Evolutionary conservation across 2,329 filamentous ascomycete genomes (phyloP), one percentile per base, ranked within the genome.

Genomic region (Monilinia fructicola): DNA sequence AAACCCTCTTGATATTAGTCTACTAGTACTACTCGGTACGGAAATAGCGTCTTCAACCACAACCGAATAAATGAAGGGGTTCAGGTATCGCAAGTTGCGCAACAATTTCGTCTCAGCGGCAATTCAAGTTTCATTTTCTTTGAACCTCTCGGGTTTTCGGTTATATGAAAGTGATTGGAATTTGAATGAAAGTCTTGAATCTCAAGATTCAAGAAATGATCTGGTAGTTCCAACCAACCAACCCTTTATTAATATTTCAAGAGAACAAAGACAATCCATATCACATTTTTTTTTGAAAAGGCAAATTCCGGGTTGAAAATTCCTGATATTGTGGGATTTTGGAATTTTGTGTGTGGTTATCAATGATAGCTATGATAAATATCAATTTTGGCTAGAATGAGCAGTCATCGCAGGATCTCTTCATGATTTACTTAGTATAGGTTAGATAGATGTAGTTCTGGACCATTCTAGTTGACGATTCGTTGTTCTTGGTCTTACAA

Each of bases 1-100:
- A 56, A 42, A 6, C 21, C 35, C 23, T 18, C 12, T 7, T 3
- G 2, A 10, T 21, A 5, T 58, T 23, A 42, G 26, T 7, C 21
- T 58, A 31, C 12, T 11, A 31, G 1, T n/a, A 23, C 28, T 11
- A n/a, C n/a, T n/a, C n/a, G n/a, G n/a, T n/a, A 16, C 16, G 16
- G 4, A 26, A n/a, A 21, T 14, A n/a, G 9, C 18, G 23, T n/a
- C 31, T 31, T 21, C 28, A 38, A 23, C 7, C 23, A 60, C 26
- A 60, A n/a, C 26, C 56, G 56, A 60, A 38, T 28, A 48, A 26
- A 60, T 60, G 56, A 60, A 60, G 56, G 56, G 56, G 56, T 21
- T 59, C 42, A 40, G 55, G 28, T 48, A 50, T 35, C 42, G 11
- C 18, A 58, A n/a, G n/a, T 23, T 31, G 42, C 6, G 21, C 56